These are phyloP conservation scores for Camellia japonica DNA, from an alignment of 148 eudicot species.

Conservation along the genomic window DNA sequence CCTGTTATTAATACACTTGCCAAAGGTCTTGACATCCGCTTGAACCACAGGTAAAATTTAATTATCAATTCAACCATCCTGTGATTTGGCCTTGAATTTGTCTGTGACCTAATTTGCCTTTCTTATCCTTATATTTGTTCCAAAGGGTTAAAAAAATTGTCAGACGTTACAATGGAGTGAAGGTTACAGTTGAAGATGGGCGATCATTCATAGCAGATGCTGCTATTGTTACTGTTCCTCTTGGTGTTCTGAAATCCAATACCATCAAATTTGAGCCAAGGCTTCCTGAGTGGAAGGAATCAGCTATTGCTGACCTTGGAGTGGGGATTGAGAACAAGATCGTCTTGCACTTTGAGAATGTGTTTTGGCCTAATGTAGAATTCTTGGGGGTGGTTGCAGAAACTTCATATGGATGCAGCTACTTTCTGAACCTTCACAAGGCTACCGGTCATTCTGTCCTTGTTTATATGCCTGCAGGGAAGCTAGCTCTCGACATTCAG, in stretches of 20 bases:
- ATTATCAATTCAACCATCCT: background rate
- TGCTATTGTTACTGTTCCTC: slow-evolving; percentile 77
- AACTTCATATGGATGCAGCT: slow-evolving; percentile 87
- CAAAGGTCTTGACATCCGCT: slow-evolving; percentile 82
- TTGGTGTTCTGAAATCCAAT: slow-evolving; percentile 82
- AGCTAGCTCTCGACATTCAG: slow-evolving; percentile 88
- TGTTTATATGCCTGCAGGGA: slow-evolving; percentile 98
- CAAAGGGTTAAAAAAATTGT: slow-evolving; percentile 65
- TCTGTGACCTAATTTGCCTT: background rate
- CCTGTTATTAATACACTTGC: slow-evolving; percentile 95
- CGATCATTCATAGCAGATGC: slow-evolving; percentile 80
- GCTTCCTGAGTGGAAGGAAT: slow-evolving; percentile 92
- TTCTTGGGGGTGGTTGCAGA: slow-evolving; percentile 97
- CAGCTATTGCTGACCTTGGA: slow-evolving; percentile 81
- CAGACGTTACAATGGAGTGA: slow-evolving; percentile 74
- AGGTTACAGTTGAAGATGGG: slow-evolving; percentile 78
- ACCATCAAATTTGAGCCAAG: slow-evolving; percentile 79
- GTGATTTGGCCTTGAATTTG: background rate
- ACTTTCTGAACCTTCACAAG: slow-evolving; percentile 97
- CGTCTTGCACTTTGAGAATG: slow-evolving; percentile 80
- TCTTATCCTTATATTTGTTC: slow-evolving; percentile 9
- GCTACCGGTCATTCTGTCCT: slow-evolving; percentile 93
- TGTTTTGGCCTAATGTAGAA: slow-evolving; percentile 99
- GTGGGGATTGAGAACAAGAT: slow-evolving; percentile 96
- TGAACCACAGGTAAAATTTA: slow-evolving; percentile 57